Evolutionary conservation across 2,329 filamentous ascomycete genomes (phyloP), one percentile per base, ranked within the genome.

Genomic region (Sphaerulina vaccinii): DNA sequence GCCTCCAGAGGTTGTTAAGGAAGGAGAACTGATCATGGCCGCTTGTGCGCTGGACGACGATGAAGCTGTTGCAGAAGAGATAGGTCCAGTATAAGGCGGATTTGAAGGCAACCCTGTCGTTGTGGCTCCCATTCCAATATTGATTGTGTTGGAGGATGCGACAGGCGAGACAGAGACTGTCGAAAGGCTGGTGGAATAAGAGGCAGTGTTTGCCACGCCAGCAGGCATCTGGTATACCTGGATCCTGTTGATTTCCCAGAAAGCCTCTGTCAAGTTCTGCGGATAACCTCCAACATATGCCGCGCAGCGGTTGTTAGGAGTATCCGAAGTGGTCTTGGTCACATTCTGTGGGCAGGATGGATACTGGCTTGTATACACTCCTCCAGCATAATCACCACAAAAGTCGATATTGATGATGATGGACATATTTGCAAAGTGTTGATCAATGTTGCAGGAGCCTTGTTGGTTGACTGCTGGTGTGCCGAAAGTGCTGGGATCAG

Each of bases 401-500:
- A 73, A 72, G 38, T 70, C 70, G 19, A 65, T 71, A 45, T 71
- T 68, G 57, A 72, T 65, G 52, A 73, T 66, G 37, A 73, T 66
- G 42, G 64, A 65, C 58, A 71, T 68, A 50, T 71, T 68, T 5
- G 39, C 52, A 51, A 74, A 73, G 39, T 70, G 62, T 16, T 55
- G 37, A 59, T 71, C 62, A 47, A 73, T 68, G 23, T 68, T 52
- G 46, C 71, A 74, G 16, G 49, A 51, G 8, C 68, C 70, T 56
- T 65, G 84, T 65, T 86, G 86, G 54, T 87, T 84, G 1, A 84
- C 83, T 5, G 79, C 62, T 1, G 85, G 81, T 2, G 69, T 73
- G 13, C 83, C 84, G 79, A 85, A 88, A 2, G 72, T 71, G 41
- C 75, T 77, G 0, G 84, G 80, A 60, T 87, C 76, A 0, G 85